Percentiles rank a stretch among this genome's conserved stretches.
Conservation (phyloP, 2,329 filamentous ascomycete genomes). For the Exophiala phaeomuriformis region DNA sequence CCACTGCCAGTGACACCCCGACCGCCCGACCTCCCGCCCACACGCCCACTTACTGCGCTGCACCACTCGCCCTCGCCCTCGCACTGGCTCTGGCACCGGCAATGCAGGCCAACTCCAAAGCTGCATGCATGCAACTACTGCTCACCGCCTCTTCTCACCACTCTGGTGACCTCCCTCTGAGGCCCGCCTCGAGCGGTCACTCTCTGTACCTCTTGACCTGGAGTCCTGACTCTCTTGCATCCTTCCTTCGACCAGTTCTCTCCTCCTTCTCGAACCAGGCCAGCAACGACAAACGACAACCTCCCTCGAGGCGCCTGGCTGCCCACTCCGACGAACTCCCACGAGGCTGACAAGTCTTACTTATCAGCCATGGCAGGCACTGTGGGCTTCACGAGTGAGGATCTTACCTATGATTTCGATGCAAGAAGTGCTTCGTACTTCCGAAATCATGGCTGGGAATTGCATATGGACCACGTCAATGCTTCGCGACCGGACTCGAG, state of each 20-base stretch:
- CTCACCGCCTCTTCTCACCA: conserved; percentile 23
- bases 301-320: conserved; percentile 17
- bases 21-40: neutral
- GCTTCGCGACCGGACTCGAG: conserved; percentile 31
- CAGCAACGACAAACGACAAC: conserved; percentile 4
- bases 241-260: conserved; percentile 15
- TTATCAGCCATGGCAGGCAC: conserved; percentile 36
- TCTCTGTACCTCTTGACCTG: conserved; percentile 20
- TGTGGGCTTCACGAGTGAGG: conserved; percentile 40
- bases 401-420: conserved; percentile 43
- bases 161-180: conserved; percentile 14
- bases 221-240: conserved; percentile 9
- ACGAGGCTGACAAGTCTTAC: conserved; percentile 23
- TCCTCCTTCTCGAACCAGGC: conserved; percentile 20
- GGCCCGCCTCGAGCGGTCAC: conserved; percentile 23
- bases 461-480: conserved; percentile 36
- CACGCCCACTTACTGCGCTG: conserved; percentile 1
- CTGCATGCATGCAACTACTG: conserved; percentile 13
- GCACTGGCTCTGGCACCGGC: conserved; percentile 7
- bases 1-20: neutral
- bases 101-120: conserved; percentile 8
- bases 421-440: conserved; percentile 38
- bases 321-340: conserved; percentile 15
- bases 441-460: conserved; percentile 38
- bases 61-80: conserved; percentile 15